Evolutionary conservation across 1,284 basidiomycete species (phyloP), one percentile per base, ranked within the genome.

Genomic region (Pseudozyma tsukubaensis): DNA sequence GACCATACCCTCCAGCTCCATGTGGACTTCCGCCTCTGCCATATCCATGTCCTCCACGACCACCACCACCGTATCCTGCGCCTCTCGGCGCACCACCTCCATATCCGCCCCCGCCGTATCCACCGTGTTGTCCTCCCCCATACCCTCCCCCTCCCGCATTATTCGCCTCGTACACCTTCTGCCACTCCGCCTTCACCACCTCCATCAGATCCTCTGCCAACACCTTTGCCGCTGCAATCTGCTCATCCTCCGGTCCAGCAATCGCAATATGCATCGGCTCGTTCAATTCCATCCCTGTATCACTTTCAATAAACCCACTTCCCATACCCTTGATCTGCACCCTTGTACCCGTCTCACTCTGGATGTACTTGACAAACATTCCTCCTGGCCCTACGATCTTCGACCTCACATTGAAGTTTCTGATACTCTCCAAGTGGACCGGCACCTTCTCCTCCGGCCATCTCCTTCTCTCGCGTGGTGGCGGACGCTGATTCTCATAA

Each of bases 301-400:
- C 96, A 78, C 91, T 91, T 82, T 99, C 96, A 75, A 96, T 90
- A 84, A 97, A 99, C 0, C 96, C 97, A 18, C 94, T 96, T 0
- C 97, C 97, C 16, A 91, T 77, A 12, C 96, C 96, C 85, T 98
- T 98, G 84, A 99, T 97, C 85, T 99, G 96, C n/a, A 98, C 96
- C 70, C 96, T 89, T 14, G 94, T 96, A 39, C 92, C 91, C 0
- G 96, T 99, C 86, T 99, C 96, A 80, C 91, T 90, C 86, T 99
- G 96, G 73, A 99, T 99, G 84, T 94, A 95, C 87, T 99, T 99
- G 75, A 99, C 96, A 84, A 98, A 99, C 83, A 94, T 91, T 16
- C 40, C 88, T 66, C 90, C 90, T 10, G 96, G 97, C 5, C 96
- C 96, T 43, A 99, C 96, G 29, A 97, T 93, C 86, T 99, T 99